Base-by-base conservation (phyloP, 1,284 basidiomycete genomes). In the Leucoagaricus sp. region DNA sequence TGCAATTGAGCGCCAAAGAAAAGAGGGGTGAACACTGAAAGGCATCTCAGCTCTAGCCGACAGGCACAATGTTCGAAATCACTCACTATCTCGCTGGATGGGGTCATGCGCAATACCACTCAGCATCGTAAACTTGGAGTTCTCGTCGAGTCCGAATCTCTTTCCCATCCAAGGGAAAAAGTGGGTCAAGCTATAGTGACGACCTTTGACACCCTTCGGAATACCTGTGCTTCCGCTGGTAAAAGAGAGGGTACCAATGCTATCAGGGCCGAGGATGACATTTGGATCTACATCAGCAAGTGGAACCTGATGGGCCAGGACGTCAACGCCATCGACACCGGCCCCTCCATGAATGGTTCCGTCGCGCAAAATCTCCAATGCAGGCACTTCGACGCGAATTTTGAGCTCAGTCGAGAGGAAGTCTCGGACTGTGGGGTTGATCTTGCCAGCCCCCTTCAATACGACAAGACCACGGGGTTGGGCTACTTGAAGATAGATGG, bases 131-230 rank as follows among this genome's bases (percentile, higher is more conserved):
- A 98, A 99, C 72, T 88, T 93, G 59, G 92, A 94, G 26, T 82
- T 75, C 55, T 86, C 78, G 40, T 80, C 78, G 44, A 99, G 76
- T 2, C 83, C 87, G 71, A 99, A 99, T 17, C 87, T 80, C 69
- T 94, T 77, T 19, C 91, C 90, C 97, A 99, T 99, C 97, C 97
- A 99, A 2, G 96, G 96, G 86, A 99, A 99, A 82, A 99, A 99
- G 73, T 99, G 97, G 0, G 97, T 99, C 63, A 99, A 78, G 63
- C 91, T 94, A 74, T 92, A 98, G 72, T 99, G 97, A 46, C 97
- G 80, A 0, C 97, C 97, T 65, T 87, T 86, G 47, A 99, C 96
- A 42, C 97, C 97, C 77, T 99, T 99, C 2, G 97, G 97, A 53
- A 99, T 96, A 48, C 97, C 97, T 0, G 97, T 99, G 62, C 93